Evolutionary conservation across 2,329 filamentous ascomycete genomes (phyloP).

Genomic region (Colletotrichum sp.): DNA sequence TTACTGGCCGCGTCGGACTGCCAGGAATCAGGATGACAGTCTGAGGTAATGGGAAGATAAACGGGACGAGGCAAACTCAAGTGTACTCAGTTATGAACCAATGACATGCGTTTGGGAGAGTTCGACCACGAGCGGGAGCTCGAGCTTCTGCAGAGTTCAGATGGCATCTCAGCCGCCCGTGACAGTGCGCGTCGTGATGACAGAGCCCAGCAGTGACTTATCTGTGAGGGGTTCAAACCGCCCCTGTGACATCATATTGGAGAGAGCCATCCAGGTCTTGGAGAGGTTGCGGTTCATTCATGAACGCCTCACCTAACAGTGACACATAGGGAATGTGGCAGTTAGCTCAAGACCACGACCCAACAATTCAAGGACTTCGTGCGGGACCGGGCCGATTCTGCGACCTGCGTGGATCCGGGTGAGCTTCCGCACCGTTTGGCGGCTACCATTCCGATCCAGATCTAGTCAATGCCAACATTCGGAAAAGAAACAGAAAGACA

Average conservation of each 20-base stretch:
- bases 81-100: slow-evolving; percentile 15
- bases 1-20: slow-evolving; percentile 1
- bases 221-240: neutral
- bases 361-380: neutral
- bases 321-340: neutral
- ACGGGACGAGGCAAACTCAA: slow-evolving; percentile 16
- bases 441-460: neutral
- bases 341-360: neutral
- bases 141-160: neutral
- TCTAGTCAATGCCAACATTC: neutral
- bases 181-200: neutral
- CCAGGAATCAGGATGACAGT: neutral
- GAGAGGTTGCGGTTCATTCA: neutral
- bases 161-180: neutral
- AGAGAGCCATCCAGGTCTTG: neutral
- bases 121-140: neutral
- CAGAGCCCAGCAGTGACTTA: neutral
- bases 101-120: neutral
- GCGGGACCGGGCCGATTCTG: neutral
- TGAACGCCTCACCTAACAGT: neutral
- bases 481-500: neutral
- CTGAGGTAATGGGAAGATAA: slow-evolving; percentile 7
- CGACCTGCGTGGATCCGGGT: neutral
- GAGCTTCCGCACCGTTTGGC: neutral
- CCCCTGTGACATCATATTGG: neutral